Conservation (phyloP, 768 basidiomycete genomes). For the Tulasnella sp. region DNA sequence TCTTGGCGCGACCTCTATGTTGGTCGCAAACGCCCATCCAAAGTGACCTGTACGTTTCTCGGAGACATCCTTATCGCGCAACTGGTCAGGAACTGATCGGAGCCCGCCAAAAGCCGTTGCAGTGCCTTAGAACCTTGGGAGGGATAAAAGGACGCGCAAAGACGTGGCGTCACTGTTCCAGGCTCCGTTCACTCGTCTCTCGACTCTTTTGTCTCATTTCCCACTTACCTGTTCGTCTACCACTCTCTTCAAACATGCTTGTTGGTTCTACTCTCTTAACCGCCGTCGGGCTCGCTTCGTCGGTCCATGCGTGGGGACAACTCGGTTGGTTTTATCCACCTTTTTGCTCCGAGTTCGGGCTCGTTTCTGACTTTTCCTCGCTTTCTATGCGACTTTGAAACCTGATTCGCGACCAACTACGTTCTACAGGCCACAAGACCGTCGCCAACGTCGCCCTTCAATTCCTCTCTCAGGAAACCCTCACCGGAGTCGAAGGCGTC, state of each 20-base stretch:
- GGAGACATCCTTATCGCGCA: not conserved
- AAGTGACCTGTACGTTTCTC: not conserved
- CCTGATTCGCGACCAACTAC: not conserved
- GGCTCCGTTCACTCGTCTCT: not conserved
- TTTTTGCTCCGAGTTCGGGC: not conserved
- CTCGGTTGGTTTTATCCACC: not conserved
- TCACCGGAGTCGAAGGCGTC: not conserved
- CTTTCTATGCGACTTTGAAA: not conserved
- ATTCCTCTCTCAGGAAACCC: not conserved
- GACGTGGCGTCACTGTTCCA: no score
- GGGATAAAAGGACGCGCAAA: not conserved
- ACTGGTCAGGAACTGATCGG: not conserved
- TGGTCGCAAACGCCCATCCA: not conserved
- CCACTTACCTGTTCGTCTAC: not conserved
- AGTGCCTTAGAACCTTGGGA: not conserved
- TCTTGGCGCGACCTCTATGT: not conserved
- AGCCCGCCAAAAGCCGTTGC: not conserved
- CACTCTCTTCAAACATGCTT: not conserved
- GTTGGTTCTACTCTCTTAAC: not conserved
- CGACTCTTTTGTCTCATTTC: not conserved
- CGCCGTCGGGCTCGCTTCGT: not conserved
- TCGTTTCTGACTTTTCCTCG: not conserved
- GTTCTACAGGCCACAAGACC: conserved; percentile 19
- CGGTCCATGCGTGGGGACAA: not conserved
- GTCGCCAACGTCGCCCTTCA: conserved; percentile 16